phyloP scores from a whole-genome alignment of 2,329 filamentous ascomycete genomes.

The Corniculantispora saksenae region DNA sequence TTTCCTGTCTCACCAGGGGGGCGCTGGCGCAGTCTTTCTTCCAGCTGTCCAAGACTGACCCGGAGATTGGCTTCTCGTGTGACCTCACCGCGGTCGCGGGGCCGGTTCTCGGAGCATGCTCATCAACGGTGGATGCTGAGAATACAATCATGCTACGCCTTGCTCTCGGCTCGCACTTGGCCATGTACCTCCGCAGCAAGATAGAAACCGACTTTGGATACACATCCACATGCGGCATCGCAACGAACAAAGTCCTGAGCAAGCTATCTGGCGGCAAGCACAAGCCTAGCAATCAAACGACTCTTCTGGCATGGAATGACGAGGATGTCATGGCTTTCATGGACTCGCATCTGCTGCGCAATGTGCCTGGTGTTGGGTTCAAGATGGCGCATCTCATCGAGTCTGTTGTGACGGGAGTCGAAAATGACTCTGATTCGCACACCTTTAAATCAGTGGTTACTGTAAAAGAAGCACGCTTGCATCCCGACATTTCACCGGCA shows the following conservation, averaged over 20 bases:
- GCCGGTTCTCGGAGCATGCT: constrained; percentile 43
- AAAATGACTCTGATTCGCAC: constrained; percentile 37
- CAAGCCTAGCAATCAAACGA: constrained; percentile 88
- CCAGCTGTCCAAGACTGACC: constrained; percentile 70
- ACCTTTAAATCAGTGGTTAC: constrained; percentile 52
- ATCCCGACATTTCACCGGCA: constrained; percentile 63
- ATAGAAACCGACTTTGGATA: constrained; percentile 79
- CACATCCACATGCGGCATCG: constrained; percentile 83
- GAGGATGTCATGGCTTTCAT: constrained; percentile 66
- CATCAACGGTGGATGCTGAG: constrained; percentile 29
- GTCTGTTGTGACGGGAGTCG: constrained; percentile 49
- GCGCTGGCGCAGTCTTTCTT: constrained; percentile 75
- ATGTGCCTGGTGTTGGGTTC: constrained; percentile 83
- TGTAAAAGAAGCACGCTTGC: constrained; percentile 64
- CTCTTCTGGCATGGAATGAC: constrained; percentile 67
- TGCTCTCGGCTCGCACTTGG: constrained; percentile 78
- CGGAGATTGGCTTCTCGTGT: constrained; percentile 77
- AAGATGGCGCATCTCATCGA: constrained; percentile 57
- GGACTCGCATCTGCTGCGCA: constrained; percentile 72
- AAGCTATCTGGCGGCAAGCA: constrained; percentile 83
- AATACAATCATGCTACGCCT: constrained; percentile 59
- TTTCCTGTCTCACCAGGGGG: constrained; percentile 66
- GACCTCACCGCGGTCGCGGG: constrained; percentile 71
- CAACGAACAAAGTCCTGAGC: constrained; percentile 81
- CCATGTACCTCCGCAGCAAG: constrained; percentile 68